phyloP scores from a whole-genome alignment of 495 filamentous ascomycete species.

The Letharia lupina region DNA sequence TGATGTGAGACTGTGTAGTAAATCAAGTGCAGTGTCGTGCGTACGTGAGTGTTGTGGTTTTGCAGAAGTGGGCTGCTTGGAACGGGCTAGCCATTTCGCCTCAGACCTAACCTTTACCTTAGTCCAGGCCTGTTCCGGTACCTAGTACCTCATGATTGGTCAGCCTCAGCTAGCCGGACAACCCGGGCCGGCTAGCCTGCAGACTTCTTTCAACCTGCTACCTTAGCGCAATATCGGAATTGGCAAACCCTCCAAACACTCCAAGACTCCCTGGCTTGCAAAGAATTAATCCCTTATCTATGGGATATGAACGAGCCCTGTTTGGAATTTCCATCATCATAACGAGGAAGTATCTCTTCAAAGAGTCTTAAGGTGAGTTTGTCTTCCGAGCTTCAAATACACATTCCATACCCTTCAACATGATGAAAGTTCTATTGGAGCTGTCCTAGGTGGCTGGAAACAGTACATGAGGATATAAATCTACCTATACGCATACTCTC shows the following conservation, averaged over 20 bases:
- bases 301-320: background rate
- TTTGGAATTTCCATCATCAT: background rate
- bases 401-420: constrained; percentile 8
- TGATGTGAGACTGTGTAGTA: background rate
- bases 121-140: background rate
- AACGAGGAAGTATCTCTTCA: background rate
- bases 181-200: background rate
- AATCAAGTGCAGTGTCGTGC: background rate
- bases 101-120: background rate
- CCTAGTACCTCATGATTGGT: background rate
- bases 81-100: background rate
- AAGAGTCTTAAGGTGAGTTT: background rate
- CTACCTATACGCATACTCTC: constrained; percentile 36
- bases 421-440: constrained; percentile 89
- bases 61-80: background rate
- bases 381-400: background rate
- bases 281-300: background rate
- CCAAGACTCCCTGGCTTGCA: background rate
- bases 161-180: background rate
- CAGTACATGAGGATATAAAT: constrained; percentile 44
- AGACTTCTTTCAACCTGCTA: background rate
- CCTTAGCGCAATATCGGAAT: background rate
- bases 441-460: constrained; percentile 62
- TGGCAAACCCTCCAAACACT: background rate
- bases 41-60: background rate